Base-by-base conservation (phyloP, 768 basidiomycete genomes). In the Tephrocybe sp. region DNA sequence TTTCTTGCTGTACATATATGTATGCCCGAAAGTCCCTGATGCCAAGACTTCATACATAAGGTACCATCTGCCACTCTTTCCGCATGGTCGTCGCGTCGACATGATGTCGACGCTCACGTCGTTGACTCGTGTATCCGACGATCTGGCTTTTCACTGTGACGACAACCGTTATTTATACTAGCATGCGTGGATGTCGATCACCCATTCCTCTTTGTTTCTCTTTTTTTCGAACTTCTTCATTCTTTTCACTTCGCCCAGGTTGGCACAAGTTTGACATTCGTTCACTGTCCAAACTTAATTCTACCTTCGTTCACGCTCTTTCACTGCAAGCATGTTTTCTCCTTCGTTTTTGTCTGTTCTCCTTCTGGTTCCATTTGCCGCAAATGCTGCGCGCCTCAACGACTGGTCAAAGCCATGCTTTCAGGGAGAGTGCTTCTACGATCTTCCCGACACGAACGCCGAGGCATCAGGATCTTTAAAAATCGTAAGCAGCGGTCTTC, bases 361-460 rank as follows among this genome's bases (percentile, higher is more conserved):
- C 5, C 48, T 50, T 21, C 34, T 51, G 1, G 34, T 51, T 37
- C 37, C 43, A 10, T 18, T 30, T 16, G 24, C 43, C 19, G 27
- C 37, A 10, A n/a, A 33, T 22, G 43, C 37, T 3, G 43, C 50
- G 8, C 30, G 39, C 15, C 38, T 39, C 19, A 75, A 74, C 48
- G 71, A 76, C 59, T 77, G 74, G 75, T 62, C 50, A 16, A 62
- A 65, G 36, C 70, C 68, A 3, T 72, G 69, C 50, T 61, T 69
- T 25, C 54, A 58, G 3, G 74, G 73, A 19, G 62, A 60, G 25
- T 76, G 73, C 45, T 64, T 63, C 40, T 75, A 76, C 45, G 67
- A 65, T 59, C 57, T 67, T 33, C 69, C 64, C 16, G 52, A 58
- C 10, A 55, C 62, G 24, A 45, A 40, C 15, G 52, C 55, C 44